Conservation (phyloP, 1,139 yeast genomes). For the Geotrichum siamense region DNA sequence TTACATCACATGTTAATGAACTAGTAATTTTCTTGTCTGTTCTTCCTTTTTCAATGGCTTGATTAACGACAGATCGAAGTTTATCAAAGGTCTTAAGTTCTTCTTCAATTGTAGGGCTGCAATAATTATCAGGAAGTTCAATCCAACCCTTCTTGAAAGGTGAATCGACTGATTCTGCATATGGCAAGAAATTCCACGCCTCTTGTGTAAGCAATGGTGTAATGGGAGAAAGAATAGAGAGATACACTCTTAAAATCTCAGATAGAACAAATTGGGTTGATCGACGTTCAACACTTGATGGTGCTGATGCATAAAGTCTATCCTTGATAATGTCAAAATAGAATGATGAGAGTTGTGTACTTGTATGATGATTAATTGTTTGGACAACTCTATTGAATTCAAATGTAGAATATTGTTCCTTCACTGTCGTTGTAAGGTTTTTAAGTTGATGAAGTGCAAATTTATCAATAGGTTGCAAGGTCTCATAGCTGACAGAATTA, state of each 20-base stretch:
- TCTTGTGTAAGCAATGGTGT: conserved; percentile 82
- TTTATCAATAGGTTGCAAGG: conserved; percentile 45
- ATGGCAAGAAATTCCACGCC: conserved; percentile 55
- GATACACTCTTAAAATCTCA: conserved; percentile 54
- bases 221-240: conserved; percentile 68
- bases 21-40: conserved; percentile 49
- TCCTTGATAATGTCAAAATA: conserved; percentile 88
- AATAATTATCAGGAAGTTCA: conserved; percentile 39
- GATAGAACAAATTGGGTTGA: conserved; percentile 66
- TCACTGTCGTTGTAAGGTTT: conserved; percentile 41
- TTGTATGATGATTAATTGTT: conserved; percentile 63
- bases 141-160: conserved; percentile 49
- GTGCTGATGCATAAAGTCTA: conserved; percentile 53
- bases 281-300: conserved; percentile 45
- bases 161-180: conserved; percentile 35
- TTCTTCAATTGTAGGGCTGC: conserved; percentile 27
- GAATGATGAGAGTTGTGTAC: conserved; percentile 66
- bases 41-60: conserved; percentile 44
- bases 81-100: conserved; percentile 39
- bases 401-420: conserved; percentile 46
- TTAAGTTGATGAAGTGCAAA: conserved; percentile 52
- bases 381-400: conserved; percentile 63
- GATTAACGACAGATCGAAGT: conserved; percentile 46
- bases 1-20: conserved; percentile 54
- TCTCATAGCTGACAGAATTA: conserved; percentile 4